Evolutionary conservation across 257 asterid genomes (phyloP), one percentile per base, ranked within the genome.

Genomic region (Rauvolfia tetraphylla): DNA sequence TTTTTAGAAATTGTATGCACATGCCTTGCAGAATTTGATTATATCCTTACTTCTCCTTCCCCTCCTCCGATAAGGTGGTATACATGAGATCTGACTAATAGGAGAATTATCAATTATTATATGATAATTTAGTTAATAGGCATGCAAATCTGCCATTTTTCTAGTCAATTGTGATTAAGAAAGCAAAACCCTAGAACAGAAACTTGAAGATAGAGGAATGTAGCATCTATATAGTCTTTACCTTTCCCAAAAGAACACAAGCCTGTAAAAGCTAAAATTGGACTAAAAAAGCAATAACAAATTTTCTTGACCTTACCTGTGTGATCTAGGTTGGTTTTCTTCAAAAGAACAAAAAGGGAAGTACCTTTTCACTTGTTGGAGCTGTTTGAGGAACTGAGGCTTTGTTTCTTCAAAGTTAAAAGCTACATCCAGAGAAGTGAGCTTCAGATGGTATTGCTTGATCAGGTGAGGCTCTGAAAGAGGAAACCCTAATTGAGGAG

Each of bases 401-500:
- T 46, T 49, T 80, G 22, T 80, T 78, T 80, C 76, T 65, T 78
- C 80, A 76, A 75, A 78, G 77, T 68, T 34, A 71, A 78, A 80
- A 31, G 49, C 73, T 57, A 20, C 53, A 57, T 25, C 20, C 68
- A 74, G 53, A 46, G 13, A 34, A 42, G 76, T 75, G 63, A 77
- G 70, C 73, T 70, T 72, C 68, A 65, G 75, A 59, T 49, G 31
- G 74, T 1, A 56, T 3, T 3, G 46, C 8, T 3, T 46, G 10
- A 11, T 49, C 57, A 71, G 34, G 73, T 67, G 53, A 54, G 27
- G 11, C 65, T 18, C 36, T 76, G 59, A 76, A 59, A 49, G 74
- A 73, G 72, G 81, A 79, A 84, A 81, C 85, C 87, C 87, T 84
- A 84, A 72, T 79, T 76, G 76, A 41, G 79, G 81, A 72, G 75